Evolutionary conservation across 2,329 filamentous ascomycete genomes (phyloP).

Genomic region (Cercospora berteroae): DNA sequence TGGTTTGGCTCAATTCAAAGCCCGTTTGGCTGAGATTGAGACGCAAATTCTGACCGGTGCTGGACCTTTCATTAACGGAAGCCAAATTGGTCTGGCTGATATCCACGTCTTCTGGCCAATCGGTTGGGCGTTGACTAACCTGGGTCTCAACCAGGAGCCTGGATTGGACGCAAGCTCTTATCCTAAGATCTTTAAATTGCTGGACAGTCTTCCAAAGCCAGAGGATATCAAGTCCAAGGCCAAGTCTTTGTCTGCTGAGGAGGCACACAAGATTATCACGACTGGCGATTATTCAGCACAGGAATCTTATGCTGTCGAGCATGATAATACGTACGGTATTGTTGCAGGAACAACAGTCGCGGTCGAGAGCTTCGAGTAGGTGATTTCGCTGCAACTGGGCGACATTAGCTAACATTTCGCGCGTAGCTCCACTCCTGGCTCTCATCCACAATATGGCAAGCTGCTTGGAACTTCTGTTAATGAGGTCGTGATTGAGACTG

Average conservation of each 20-base stretch:
- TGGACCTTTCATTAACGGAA: slow-evolving; percentile 30
- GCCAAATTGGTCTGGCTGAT: slow-evolving; percentile 29
- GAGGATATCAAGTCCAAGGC: slow-evolving; percentile 11
- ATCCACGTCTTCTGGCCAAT: slow-evolving; percentile 31
- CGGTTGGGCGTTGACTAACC: slow-evolving; percentile 27
- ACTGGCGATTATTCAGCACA: slow-evolving; percentile 21
- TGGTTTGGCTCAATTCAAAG: slow-evolving; percentile 26
- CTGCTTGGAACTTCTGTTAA: slow-evolving; percentile 29
- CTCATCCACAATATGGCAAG: slow-evolving; percentile 33
- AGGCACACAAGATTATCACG: slow-evolving; percentile 29
- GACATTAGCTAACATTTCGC: slow-evolving; percentile 4
- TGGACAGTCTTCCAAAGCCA: slow-evolving; percentile 28
- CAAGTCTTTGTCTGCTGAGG: slow-evolving; percentile 28
- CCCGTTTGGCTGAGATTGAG: slow-evolving; percentile 27
- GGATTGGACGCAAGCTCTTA: slow-evolving; percentile 28
- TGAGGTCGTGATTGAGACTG: slow-evolving; percentile 34
- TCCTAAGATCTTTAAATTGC: slow-evolving; percentile 30
- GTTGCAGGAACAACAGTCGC: slow-evolving; percentile 25
- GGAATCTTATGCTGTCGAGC: slow-evolving; percentile 17
- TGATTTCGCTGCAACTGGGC: background rate
- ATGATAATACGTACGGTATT: slow-evolving; percentile 27
- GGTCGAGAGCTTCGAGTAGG: slow-evolving; percentile 34
- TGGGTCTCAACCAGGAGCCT: slow-evolving; percentile 26
- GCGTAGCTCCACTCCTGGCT: slow-evolving; percentile 28
- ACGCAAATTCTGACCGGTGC: slow-evolving; percentile 22